Percentiles rank a stretch among this genome's conserved stretches.
Conservation (phyloP, 106 monocot species). For the Hemerocallis citrina region DNA sequence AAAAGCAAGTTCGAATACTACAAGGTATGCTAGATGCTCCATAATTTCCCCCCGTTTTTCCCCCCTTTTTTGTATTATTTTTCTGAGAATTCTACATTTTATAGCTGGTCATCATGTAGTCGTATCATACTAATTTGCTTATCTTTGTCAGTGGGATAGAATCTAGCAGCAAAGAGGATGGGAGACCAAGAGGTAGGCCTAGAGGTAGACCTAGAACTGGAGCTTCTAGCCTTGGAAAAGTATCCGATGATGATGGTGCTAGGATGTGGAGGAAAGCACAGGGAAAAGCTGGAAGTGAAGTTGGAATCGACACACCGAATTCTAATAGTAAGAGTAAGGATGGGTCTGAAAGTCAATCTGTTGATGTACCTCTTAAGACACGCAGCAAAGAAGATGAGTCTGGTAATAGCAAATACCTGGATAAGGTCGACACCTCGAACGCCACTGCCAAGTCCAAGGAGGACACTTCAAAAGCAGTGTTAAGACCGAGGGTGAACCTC, state of each 20-base stretch:
- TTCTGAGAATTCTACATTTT: background rate
- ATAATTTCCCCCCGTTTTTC: background rate
- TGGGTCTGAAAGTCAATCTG: too few relatives aligned
- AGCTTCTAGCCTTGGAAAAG: background rate
- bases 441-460: too few relatives aligned
- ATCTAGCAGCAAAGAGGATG: background rate
- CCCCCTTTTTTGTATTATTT: too few relatives aligned
- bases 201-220: slow-evolving; percentile 3
- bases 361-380: too few relatives aligned
- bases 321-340: too few relatives aligned
- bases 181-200: too few relatives aligned
- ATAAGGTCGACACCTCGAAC: too few relatives aligned
- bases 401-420: too few relatives aligned
- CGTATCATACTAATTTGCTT: background rate
- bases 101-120: background rate
- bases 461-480: too few relatives aligned
- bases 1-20: background rate
- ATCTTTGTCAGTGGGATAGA: background rate
- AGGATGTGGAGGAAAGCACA: background rate
- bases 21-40: background rate
- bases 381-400: too few relatives aligned
- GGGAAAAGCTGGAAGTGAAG: background rate
- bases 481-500: too few relatives aligned
- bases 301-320: too few relatives aligned
- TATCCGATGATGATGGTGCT: background rate